Conservation (phyloP, 23 red algal species). For the Gracilaria vermiculophylla region DNA sequence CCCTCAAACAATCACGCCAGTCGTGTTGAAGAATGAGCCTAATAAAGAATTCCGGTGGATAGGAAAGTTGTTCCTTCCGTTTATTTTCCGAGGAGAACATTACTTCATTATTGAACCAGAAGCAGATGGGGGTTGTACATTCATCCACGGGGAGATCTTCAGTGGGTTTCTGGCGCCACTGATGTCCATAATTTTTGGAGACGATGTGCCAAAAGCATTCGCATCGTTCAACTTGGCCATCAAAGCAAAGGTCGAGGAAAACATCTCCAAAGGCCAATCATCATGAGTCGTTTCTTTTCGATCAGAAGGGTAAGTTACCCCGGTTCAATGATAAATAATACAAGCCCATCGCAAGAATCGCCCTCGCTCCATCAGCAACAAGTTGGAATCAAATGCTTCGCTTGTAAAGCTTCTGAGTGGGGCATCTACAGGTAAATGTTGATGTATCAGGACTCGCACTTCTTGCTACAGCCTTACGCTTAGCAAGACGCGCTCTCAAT, state of each 20-base stretch:
- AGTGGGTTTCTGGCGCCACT: not conserved
- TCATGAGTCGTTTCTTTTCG: not conserved
- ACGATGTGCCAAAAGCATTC: conserved; percentile 23
- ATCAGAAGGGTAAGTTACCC: too few species aligned
- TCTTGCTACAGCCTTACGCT: too few species aligned
- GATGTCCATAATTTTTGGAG: not conserved
- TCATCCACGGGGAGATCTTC: conserved; percentile 40
- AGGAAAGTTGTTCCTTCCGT: not conserved
- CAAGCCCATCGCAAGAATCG: too few species aligned
- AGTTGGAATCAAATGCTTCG: too few species aligned
- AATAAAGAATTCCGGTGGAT: conserved; percentile 49
- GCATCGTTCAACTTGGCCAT: conserved; percentile 22
- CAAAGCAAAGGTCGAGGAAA: not conserved
- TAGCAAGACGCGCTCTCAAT: too few species aligned
- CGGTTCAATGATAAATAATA: too few species aligned
- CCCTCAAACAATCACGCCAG: not conserved
- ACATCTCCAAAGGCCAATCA: not conserved
- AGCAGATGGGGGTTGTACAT: not conserved
- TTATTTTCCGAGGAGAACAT: conserved; percentile 44
- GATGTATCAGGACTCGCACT: too few species aligned
- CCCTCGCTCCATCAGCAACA: too few species aligned
- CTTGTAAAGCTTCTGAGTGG: too few species aligned
- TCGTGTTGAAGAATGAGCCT: conserved; percentile 23
- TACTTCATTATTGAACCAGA: conserved; percentile 34
- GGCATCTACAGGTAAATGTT: too few species aligned